phyloP scores from a whole-genome alignment of 2,329 filamentous ascomycete genomes.

The Diaporthe citri region DNA sequence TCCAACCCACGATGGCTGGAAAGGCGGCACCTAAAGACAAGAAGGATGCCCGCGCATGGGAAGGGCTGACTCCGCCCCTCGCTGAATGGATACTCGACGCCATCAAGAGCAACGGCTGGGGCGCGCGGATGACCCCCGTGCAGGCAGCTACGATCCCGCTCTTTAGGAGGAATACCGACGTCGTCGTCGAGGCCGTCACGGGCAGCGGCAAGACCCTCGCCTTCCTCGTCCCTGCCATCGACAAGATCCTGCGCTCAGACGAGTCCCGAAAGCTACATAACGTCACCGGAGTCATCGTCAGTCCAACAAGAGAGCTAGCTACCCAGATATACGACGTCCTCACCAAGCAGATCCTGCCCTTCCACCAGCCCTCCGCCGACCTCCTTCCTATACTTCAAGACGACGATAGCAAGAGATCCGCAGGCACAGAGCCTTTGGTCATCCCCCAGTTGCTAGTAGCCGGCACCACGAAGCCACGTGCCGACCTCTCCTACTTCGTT shows the following conservation, averaged over 20 bases:
- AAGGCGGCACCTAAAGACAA: slow-evolving; percentile 51
- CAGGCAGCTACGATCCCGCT: slow-evolving; percentile 92
- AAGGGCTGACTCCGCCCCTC: slow-evolving; percentile 76
- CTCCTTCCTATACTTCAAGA: slow-evolving; percentile 66
- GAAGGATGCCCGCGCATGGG: slow-evolving; percentile 71
- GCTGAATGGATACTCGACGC: slow-evolving; percentile 90
- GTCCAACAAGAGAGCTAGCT: slow-evolving; percentile 92
- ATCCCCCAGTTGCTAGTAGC: slow-evolving; percentile 91
- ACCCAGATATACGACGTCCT: slow-evolving; percentile 90
- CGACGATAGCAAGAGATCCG: slow-evolving; percentile 65
- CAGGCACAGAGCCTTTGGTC: slow-evolving; percentile 64
- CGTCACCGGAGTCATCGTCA: slow-evolving; percentile 90
- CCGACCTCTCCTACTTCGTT: slow-evolving; percentile 89
- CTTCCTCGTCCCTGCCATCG: slow-evolving; percentile 83
- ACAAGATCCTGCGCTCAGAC: slow-evolving; percentile 83
- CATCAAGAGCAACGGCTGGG: slow-evolving; percentile 80
- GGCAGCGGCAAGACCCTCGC: slow-evolving; percentile 92
- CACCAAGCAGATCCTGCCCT: slow-evolving; percentile 76
- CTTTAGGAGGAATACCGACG: slow-evolving; percentile 90
- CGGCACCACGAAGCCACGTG: slow-evolving; percentile 81
- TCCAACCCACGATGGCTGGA: slow-evolving; percentile 47
- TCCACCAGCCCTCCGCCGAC: slow-evolving; percentile 84
- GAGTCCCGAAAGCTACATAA: slow-evolving; percentile 91
- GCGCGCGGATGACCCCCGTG: slow-evolving; percentile 87
- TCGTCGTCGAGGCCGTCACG: slow-evolving; percentile 92